Percentiles rank a stretch among this genome's conserved stretches.
Evolutionary conservation across 768 basidiomycete genomes (phyloP).

Genomic region (Tylopilus sp.): DNA sequence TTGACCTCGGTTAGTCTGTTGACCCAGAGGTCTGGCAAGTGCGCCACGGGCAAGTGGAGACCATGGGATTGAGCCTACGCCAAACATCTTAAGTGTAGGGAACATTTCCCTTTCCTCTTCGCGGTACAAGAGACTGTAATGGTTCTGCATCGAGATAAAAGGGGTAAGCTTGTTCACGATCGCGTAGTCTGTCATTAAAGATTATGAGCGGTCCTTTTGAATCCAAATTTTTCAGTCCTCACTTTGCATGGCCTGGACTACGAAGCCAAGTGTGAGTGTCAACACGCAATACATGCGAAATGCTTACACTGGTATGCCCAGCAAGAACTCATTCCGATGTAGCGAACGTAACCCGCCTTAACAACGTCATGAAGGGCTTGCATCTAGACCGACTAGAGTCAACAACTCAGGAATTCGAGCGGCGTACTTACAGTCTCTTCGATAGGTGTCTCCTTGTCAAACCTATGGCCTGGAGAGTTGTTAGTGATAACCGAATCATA

Average conservation of each 20-base stretch:
- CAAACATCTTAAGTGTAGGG: conserved; percentile 45
- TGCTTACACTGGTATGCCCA: conserved; percentile 39
- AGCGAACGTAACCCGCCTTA: conserved; percentile 45
- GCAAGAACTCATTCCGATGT: conserved; percentile 44
- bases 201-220: background rate
- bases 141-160: conserved; percentile 67
- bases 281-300: background rate
- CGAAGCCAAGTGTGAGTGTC: conserved; percentile 3
- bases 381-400: conserved; percentile 29
- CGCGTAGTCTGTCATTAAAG: conserved; percentile 33
- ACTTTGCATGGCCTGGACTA: conserved; percentile 42
- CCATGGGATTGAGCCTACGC: conserved; percentile 47
- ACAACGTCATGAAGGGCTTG: conserved; percentile 51
- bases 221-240: background rate
- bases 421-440: conserved; percentile 36
- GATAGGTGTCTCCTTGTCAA: conserved; percentile 50
- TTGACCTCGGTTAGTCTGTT: conserved; percentile 26
- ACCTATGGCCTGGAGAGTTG: conserved; percentile 39
- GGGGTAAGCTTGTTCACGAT: conserved; percentile 44
- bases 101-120: conserved; percentile 63
- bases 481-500: background rate
- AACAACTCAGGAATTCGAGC: background rate
- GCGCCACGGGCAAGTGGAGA: conserved; percentile 39
- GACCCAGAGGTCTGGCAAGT: conserved; percentile 33
- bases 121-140: conserved; percentile 53